phyloP scores from a whole-genome alignment of 352 stramenopile species.

The Globisporangium sylvaticum region DNA sequence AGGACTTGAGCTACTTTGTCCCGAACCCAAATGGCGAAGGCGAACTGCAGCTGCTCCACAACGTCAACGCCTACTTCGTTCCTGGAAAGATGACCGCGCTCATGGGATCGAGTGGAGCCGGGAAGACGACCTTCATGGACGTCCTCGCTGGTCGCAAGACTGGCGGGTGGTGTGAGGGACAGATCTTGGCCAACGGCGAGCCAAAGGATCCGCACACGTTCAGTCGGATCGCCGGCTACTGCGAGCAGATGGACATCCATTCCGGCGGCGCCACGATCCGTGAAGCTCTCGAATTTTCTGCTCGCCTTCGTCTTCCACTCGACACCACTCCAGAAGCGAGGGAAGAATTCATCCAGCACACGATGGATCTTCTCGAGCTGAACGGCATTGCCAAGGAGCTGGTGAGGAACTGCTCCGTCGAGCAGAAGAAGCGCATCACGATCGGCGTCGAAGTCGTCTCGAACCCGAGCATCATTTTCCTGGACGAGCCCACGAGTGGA shows the following conservation, averaged over 20 bases:
- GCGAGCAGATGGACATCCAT: conserved; percentile 89
- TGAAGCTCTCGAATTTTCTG: conserved; percentile 48
- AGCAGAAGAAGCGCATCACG: conserved; percentile 92
- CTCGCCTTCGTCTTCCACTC: conserved; percentile 81
- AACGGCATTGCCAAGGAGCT: conserved; percentile 38
- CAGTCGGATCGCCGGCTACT: conserved; percentile 28
- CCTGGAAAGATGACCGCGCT: conserved; percentile 53
- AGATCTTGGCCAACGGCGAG: conserved; percentile 84
- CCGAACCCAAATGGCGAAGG: conserved; percentile 26
- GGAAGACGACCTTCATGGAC: conserved; percentile 56
- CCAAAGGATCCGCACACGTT: conserved; percentile 30
- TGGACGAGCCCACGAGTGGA: conserved; percentile 91
- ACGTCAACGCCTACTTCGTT: conserved; percentile 33
- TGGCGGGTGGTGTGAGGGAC: conserved; percentile 52
- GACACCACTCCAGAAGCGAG: conserved; percentile 71
- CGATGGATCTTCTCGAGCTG: conserved; percentile 57
- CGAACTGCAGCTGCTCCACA: conserved; percentile 28
- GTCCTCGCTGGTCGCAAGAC: conserved; percentile 47
- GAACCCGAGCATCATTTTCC: conserved; percentile 92
- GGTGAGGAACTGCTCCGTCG: conserved; percentile 59
- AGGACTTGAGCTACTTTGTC: conserved; percentile 43
- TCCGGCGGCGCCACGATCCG: conserved; percentile 76
- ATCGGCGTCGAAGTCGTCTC: conserved; percentile 92
- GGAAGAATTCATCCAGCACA: conserved; percentile 84
- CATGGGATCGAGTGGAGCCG: conserved; percentile 63